Evolutionary conservation across 192 early-diverging fungal species (phyloP), one percentile per base, ranked within the genome.

Genomic region (Podila horticola): DNA sequence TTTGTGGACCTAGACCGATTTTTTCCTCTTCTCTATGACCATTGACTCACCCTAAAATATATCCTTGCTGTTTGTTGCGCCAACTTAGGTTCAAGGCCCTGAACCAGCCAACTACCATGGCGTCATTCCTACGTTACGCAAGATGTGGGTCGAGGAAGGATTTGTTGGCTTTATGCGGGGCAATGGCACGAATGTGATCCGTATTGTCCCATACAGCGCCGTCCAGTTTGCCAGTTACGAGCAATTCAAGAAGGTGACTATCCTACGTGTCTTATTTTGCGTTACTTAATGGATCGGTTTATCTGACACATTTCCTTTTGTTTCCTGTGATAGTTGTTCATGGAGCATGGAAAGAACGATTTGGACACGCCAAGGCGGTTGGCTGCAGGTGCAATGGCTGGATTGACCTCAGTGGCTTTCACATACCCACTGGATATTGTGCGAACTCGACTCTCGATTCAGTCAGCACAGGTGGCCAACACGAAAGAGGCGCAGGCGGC

Each of bases 211-310:
- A 20, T 95, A 95, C 74, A 92, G 91, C 74, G 93, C 93, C 1
- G 91, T 91, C 10, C 93, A 95, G 82, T 93, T 95, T 84, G 93
- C 93, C 19, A 88, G 92, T 20, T 94, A 94, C 62, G 93, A 94
- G 65, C 90, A 94, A 71, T 91, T 93, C 66, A 94, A 94, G 74
- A 72, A 72, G 38, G 84, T 86, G 52, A 55, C 20, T 8, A 15
- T 17, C 28, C 4, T 34, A 28, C 10, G 49, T 50, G 4, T 20
- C 20, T 0, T 7, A 26, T 55, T n/a, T n/a, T 11, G 4, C 5
- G 22, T 7, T 6, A 33, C 24, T 64, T 10, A 7, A 36, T 11
- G 11, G 34, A 36, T 36, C 8, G 31, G 7, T 61, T 34, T 45
- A n/a, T 29, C 30, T 19, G 10, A 24, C 31, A 20, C 11, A n/a